These are phyloP conservation scores for Cryphonectria naterciae DNA, from an alignment of 2,329 filamentous ascomycete species.

Conservation along the genomic window DNA sequence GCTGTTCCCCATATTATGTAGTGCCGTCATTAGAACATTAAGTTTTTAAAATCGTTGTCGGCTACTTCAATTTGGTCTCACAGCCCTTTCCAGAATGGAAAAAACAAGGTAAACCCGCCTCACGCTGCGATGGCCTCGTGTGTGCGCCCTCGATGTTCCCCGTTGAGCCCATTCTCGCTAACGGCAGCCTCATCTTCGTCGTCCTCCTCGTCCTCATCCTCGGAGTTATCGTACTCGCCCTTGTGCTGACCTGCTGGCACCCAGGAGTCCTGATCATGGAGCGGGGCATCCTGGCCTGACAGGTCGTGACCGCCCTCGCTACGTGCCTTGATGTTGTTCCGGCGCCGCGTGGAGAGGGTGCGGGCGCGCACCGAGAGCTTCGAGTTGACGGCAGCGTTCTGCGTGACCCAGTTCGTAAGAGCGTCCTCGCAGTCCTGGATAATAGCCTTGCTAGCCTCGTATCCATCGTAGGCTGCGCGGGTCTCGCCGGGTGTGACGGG, in stretches of 20 bases:
- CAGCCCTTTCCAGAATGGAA: no score
- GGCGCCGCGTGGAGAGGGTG: slow-evolving; percentile 83
- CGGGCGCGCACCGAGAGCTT: slow-evolving; percentile 87
- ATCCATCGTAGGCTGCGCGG: slow-evolving; percentile 92
- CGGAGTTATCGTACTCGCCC: slow-evolving; percentile 60
- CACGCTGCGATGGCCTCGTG: slow-evolving; percentile 56
- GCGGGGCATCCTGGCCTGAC: slow-evolving; percentile 77
- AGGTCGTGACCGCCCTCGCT: slow-evolving; percentile 82
- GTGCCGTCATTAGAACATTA: slow-evolving; percentile 28
- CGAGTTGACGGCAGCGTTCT: slow-evolving; percentile 85
- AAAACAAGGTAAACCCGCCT: slow-evolving; percentile 17
- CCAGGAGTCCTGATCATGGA: slow-evolving; percentile 84
- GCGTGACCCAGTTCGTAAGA: slow-evolving; percentile 93
- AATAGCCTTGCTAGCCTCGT: slow-evolving; percentile 97
- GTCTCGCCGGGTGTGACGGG: slow-evolving; percentile 98
- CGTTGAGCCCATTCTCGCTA: slow-evolving; percentile 57
- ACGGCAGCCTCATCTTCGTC: slow-evolving; percentile 45
- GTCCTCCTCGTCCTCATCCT: slow-evolving; percentile 66
- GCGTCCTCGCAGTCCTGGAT: slow-evolving; percentile 99
- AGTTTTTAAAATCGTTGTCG: slow-evolving; percentile 19
- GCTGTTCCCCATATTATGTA: slow-evolving; percentile 15
- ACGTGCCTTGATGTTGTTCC: slow-evolving; percentile 69
- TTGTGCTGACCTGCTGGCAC: slow-evolving; percentile 71
- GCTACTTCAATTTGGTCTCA: background rate
- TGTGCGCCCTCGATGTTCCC: slow-evolving; percentile 60